A percentile compares a stretch with the other conserved stretches of the same genome.
These are phyloP conservation scores for Jamesozyma hellenica DNA, from an alignment of 805 yeast species.

Conservation along the genomic window DNA sequence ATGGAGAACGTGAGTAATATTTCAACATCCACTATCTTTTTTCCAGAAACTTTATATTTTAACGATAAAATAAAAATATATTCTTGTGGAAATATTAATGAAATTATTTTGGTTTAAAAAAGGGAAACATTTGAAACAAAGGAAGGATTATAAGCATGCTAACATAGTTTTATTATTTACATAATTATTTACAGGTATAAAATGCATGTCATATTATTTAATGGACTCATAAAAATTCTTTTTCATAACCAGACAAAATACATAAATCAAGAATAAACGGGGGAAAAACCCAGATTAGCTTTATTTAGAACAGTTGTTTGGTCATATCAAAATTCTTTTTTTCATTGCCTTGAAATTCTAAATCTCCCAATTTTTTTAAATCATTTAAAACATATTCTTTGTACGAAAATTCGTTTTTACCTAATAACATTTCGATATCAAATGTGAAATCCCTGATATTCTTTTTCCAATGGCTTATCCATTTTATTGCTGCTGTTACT, in stretches of 20 bases:
- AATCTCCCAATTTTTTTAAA: constrained; percentile 5
- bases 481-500: constrained; percentile 49
- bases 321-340: background rate
- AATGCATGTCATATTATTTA: background rate
- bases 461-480: constrained; percentile 49
- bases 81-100: background rate
- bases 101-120: background rate
- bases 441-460: constrained; percentile 37
- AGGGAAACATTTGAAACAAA: too few relatives aligned
- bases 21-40: too few relatives aligned
- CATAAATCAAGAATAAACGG: too few relatives aligned
- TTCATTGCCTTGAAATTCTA: constrained; percentile 1
- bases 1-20: too few relatives aligned
- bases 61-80: constrained; percentile 10
- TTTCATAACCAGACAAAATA: too few relatives aligned
- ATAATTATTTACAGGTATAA: constrained; percentile 1
- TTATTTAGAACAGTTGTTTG: constrained; percentile 1
- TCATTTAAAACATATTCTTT: constrained; percentile 8
- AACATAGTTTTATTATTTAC: too few relatives aligned
- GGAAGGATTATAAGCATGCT: too few relatives aligned
- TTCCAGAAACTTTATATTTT: constrained; percentile 13
- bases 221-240: background rate
- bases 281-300: background rate
- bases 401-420: constrained; percentile 12
- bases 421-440: constrained; percentile 20